Evolutionary conservation across 805 yeast genomes (phyloP).

Genomic region (Candida jianshihensis): DNA sequence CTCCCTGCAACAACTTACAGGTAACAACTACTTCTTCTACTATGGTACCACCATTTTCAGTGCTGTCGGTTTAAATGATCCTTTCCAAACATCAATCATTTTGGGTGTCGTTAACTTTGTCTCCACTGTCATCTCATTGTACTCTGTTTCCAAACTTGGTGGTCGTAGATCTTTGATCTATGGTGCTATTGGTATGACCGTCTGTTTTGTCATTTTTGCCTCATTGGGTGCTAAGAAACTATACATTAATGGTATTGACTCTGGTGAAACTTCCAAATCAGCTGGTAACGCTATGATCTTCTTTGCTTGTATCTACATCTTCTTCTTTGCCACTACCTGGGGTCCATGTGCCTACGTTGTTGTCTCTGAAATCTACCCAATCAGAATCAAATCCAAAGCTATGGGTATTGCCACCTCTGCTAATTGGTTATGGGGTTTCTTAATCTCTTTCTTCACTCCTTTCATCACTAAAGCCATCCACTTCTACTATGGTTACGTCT

Average conservation of each 20-base stretch:
- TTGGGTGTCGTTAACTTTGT: conserved; percentile 55
- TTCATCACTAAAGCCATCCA: conserved; percentile 59
- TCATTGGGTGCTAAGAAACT: conserved; percentile 50
- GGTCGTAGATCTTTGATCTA: conserved; percentile 40
- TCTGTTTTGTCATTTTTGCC: conserved; percentile 44
- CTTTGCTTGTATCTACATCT: conserved; percentile 61
- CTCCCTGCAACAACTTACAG: conserved; percentile 62
- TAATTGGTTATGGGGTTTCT: conserved; percentile 64
- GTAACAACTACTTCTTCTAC: conserved; percentile 62
- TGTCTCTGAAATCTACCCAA: conserved; percentile 64
- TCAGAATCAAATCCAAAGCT: conserved; percentile 57
- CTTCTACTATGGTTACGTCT: conserved; percentile 65
- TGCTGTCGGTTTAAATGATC: conserved; percentile 52
- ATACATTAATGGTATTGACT: conserved; percentile 36
- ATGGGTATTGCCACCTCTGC: conserved; percentile 54
- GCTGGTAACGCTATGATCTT: conserved; percentile 68
- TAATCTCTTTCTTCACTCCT: conserved; percentile 65
- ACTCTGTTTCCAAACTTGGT: conserved; percentile 47
- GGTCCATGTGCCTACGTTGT: conserved; percentile 63
- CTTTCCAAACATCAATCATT: conserved; percentile 51
- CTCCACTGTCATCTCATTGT: conserved; percentile 45
- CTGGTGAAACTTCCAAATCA: conserved; percentile 38
- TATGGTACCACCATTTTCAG: conserved; percentile 57
- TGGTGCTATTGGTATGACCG: conserved; percentile 44
- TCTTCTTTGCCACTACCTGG: conserved; percentile 71